Evolutionary conservation across 2,329 filamentous ascomycete genomes (phyloP), one percentile per base, ranked within the genome.

Genomic region (Dendrostoma leiphaemia): DNA sequence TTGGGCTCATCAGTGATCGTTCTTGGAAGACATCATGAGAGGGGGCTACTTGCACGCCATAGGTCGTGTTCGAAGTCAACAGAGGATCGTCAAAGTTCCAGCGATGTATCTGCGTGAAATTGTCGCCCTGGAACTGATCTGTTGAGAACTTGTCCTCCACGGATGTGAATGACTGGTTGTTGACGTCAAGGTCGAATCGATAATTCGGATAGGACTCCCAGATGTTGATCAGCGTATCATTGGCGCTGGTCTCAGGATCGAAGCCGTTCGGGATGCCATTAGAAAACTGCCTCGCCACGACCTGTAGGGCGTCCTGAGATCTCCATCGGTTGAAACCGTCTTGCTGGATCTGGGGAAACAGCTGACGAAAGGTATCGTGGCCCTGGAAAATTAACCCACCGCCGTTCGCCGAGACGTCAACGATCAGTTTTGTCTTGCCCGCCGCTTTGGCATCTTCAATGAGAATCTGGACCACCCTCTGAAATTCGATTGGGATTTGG

Each of bases 321-420:
- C 51, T 34, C 26, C 48, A 74, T 40, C 69, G 70, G 15, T 69
- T 70, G 62, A 60, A 73, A 60, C 59, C 78, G 45, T 59, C 66
- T 55, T 60, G 70, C 58, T 58, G 71, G 48, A 80, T 74, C 10
- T 74, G 67, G 0, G 80, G 80, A 69, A 82, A 82, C 1, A 83
- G 67, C 51, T 73, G 61, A 56, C 79, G 78, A 71, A 83, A 82
- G 19, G 83, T 69, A 60, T 82, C 80, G 60, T 81, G 80, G 12
- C 76, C 80, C 32, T 78, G 72, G 38, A 81, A 68, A 41, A 83
- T 78, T 12, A 73, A 76, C 8, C 81, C 80, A 32, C 80, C 80
- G 2, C 74, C 77, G 53, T 83, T 83, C n/a, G 75, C 76, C 3
- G 73, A 75, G 5, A 84, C 68, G 57, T 84, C 81, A 26, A 83